Base-by-base conservation (phyloP, 129 eudicot species). In the Gnaphalium uliginosum region DNA sequence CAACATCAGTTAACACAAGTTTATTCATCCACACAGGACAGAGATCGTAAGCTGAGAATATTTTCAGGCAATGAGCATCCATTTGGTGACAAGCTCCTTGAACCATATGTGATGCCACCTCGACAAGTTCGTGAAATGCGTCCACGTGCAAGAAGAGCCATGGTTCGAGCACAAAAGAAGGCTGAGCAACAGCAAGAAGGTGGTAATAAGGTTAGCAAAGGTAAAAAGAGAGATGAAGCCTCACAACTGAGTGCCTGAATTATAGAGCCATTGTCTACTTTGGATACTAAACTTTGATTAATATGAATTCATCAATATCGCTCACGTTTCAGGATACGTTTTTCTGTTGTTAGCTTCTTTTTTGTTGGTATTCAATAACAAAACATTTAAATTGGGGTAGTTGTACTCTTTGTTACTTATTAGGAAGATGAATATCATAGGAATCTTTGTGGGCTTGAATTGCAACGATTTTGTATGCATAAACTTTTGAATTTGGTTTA, bases 11-110 rank as follows among this genome's bases (percentile, higher is more conserved):
- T 30, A 64, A 25, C 5, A 21, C 19, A 8, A 69, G 65, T 30
- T 60, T 22, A 63, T 60, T 29, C 5, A 25, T 61, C 21, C 58
- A 29, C 73, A 61, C 85, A 93, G 97, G 97, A 90, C 72, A 87
- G 98, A 85, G 97, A 90, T 77, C 87, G 84, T 50, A 93, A 93
- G 72, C 75, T 93, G 84, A 90, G 98, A 84, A 93, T 93, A 79
- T 93, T 93, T 68, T 33, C 96, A 18, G 89, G 86, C 35, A 64
- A 72, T 17, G 96, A 93, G 78, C 98, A 93, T 65, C 98, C 98
- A 15, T 93, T 93, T 74, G 96, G 86, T 61, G 97, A 93, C 79
- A 86, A 84, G 79, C 75, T 84, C 23, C 82, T 88, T 30, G 93
- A 93, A 66, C 87, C 90, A 29, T 93, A 68, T 76, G 82, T 71